Conservation (phyloP, 768 basidiomycete genomes). For the Tulasnella sp. region DNA sequence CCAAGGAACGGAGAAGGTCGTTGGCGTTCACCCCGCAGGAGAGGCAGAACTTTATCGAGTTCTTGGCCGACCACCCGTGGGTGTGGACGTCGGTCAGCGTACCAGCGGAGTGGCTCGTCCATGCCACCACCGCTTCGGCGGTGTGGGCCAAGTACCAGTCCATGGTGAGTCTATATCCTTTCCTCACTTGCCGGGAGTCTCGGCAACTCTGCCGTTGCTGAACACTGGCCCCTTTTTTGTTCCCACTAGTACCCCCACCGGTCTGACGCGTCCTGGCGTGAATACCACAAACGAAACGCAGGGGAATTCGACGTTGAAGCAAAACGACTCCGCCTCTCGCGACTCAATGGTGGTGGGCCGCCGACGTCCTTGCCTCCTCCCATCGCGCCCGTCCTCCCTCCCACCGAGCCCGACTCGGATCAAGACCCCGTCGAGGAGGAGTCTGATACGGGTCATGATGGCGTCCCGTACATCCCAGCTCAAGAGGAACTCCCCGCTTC, state of each 20-base stretch:
- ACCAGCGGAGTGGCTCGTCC: slow-evolving; percentile 4
- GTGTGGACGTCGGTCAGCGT: slow-evolving; percentile 13
- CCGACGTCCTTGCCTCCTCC: neutral
- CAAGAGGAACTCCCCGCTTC: slow-evolving; percentile 13
- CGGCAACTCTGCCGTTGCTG: neutral
- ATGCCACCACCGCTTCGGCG: slow-evolving; percentile 17
- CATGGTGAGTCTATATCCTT: neutral
- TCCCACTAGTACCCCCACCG: slow-evolving; percentile 12
- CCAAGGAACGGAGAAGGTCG: neutral
- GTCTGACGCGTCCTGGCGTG: slow-evolving; percentile 22
- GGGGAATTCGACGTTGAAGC: slow-evolving; percentile 15
- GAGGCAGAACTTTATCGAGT: slow-evolving; percentile 23
- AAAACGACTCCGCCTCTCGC: slow-evolving; percentile 7
- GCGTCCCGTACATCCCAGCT: neutral
- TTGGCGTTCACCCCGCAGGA: slow-evolving; percentile 20
- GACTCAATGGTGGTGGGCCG: neutral
- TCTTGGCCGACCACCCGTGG: slow-evolving; percentile 24
- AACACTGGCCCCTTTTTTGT: neutral
- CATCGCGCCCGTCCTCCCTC: neutral
- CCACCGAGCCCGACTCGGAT: neutral
- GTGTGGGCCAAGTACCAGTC: slow-evolving; percentile 22
- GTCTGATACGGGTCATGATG: neutral
- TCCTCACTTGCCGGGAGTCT: neutral
- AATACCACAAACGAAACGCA: slow-evolving; percentile 24
- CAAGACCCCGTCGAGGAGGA: slow-evolving; percentile 3